Evolutionary conservation across 352 stramenopile genomes (phyloP).

Genomic region (Globisporangium recalcitrans): DNA sequence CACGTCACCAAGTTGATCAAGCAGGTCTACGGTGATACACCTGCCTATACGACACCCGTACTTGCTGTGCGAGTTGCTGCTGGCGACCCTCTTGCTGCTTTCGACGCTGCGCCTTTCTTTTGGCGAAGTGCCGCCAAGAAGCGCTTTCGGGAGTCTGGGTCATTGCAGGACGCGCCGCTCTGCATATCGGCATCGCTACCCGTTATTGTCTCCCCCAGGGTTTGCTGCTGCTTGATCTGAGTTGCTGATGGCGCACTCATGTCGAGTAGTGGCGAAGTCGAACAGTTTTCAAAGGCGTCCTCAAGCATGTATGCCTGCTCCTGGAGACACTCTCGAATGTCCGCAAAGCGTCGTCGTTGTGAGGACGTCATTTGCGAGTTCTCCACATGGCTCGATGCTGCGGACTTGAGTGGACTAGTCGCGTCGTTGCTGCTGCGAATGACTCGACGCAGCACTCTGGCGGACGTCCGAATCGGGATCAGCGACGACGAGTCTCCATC

Average conservation of each 20-base stretch:
- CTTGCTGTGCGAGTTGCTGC: no score
- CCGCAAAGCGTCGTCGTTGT: slow-evolving; percentile 8
- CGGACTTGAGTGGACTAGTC: not conserved
- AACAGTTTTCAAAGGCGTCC: not conserved
- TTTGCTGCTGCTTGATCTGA: slow-evolving; percentile 4
- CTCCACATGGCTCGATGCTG: not conserved
- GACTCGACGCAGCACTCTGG: not conserved
- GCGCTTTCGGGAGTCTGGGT: slow-evolving; percentile 3
- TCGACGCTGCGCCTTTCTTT: not conserved
- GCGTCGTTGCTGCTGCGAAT: not conserved
- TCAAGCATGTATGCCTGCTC: not conserved
- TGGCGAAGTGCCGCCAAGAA: slow-evolving; percentile 1
- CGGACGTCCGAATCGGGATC: not conserved
- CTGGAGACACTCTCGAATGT: slow-evolving; percentile 13
- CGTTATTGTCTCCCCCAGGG: no score
- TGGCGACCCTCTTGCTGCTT: not conserved
- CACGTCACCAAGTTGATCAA: no score
- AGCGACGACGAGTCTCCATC: not conserved
- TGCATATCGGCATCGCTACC: not conserved
- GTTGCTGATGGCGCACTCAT: not conserved
- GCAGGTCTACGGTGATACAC: no score
- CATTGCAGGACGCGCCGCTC: not conserved
- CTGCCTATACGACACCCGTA: no score
- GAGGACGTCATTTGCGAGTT: not conserved
- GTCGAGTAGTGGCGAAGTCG: not conserved